Base-by-base conservation (phyloP, 2,329 filamentous ascomycete species). In the Intubia oerlemansii region DNA sequence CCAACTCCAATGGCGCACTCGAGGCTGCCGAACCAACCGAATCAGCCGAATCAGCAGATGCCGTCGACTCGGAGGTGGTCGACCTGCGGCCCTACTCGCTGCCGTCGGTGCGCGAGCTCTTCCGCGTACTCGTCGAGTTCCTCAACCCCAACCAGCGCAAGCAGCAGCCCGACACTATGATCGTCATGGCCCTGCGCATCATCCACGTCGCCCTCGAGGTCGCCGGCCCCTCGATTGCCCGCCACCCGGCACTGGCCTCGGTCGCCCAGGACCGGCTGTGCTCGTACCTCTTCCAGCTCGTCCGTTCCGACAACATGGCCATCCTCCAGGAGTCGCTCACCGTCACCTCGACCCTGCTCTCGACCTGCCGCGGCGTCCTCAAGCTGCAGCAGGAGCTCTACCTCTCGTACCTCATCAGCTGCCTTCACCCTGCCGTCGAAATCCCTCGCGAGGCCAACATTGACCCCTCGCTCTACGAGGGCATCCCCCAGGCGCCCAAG, bases 321-420 rank as follows among this genome's bases (percentile, higher is more conserved):
- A 81, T 98, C 32, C 57, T 98, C 11, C 82, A 91, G 44, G 84
- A 92, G 47, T 90, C 88, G 3, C 57, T 98, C 13, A 75, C 85
- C 35, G 88, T 98, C 29, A 78, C 85, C 2, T 81, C 82, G 11
- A 98, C 88, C 5, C 54, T 98, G 16, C 56, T 98, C 18, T 77
- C 84, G 17, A 95, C 88, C 1, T 95, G 88, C 44, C 69, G 88
- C 36, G 71, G 71, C 17, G 79, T 93, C 10, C 60, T 98, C 24
- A 95, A 95, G 53, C 59, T 98, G 24, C 88, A 98, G 45, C 88
- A 98, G 51, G 88, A 98, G 51, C 61, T 98, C 1, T 98, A 91
- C 45, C 54, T 98, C 20, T 90, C 84, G 1, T 98, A 98, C 44
- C 53, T 98, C 27, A 79, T 98, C 14, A 80, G 82, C 6, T 98